Base-by-base conservation (phyloP, 2,329 filamentous ascomycete species). In the Pseudogymnoascus pannorum region DNA sequence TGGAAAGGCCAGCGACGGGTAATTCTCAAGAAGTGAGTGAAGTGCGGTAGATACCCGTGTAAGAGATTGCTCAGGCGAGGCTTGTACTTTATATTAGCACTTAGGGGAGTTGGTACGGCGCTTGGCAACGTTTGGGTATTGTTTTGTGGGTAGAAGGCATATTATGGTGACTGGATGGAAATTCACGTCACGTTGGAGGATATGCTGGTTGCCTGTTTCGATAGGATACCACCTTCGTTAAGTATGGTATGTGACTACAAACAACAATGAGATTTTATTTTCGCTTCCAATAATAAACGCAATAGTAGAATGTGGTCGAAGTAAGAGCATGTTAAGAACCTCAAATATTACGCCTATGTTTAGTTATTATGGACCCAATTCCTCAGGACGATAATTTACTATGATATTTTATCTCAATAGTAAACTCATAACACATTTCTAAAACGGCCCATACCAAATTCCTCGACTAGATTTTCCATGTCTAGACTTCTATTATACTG, bases 1-100 rank as follows among this genome's bases (percentile, higher is more conserved):
- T 93, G 69, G 64, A 63, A 29, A 62, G 66, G n/a, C 66, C 68
- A 5, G 62, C 24, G 12, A 67, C 64, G 35, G 51, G 65, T 36
- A 63, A 38, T 58, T 58, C 20, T 22, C 57, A 58, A 16, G 31
- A 38, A 58, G 31, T 38, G 5, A 54, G 26, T 33, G 26, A 54
- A 18, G 48, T 54, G 48, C 48, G 48, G 48, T 54, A 54, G 48
- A 54, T 54, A 33, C 16, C 26, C 16, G 26, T 54, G 44, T 14
- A 16, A 31, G 48, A 7, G 2, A 16, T 20, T 31, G 26, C 26
- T 5, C 3, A 9, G 11, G 3, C 7, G 26, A 36, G n/a, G 24
- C 16, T 1, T 54, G 48, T 54, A 54, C 48, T 54, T 20, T 33
- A 54, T 54, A 54, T 54, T 31, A 26, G 14, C 48, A 33, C 26